phyloP scores from a whole-genome alignment of 2,329 filamentous ascomycete genomes.

The Venturia effusa region DNA sequence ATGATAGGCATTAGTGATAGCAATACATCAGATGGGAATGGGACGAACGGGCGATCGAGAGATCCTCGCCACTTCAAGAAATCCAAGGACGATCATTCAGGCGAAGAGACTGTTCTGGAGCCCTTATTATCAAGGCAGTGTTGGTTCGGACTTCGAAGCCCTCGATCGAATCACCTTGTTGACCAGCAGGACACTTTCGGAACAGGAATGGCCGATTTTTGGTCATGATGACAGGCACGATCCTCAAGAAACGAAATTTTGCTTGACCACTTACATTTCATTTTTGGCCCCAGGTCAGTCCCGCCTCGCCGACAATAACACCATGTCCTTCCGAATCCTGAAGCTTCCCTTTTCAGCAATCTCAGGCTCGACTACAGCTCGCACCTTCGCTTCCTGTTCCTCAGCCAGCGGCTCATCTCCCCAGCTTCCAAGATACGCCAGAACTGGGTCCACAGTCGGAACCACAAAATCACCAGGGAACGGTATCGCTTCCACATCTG shows the following conservation, averaged over 20 bases:
- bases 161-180: too few relatives aligned
- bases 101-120: not conserved
- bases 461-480: slow-evolving; percentile 6
- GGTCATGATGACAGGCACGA: not conserved
- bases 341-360: slow-evolving; percentile 2
- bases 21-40: not conserved
- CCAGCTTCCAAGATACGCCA: slow-evolving; percentile 1
- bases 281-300: not conserved
- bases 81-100: not conserved
- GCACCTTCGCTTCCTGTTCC: not conserved
- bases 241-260: not conserved
- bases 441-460: slow-evolving; percentile 1
- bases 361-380: not conserved
- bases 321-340: slow-evolving; percentile 8
- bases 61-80: not conserved
- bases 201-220: too few relatives aligned
- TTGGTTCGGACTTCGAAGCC: not conserved
- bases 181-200: too few relatives aligned
- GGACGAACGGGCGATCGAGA: not conserved
- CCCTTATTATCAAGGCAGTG: not conserved
- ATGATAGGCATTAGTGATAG: not conserved
- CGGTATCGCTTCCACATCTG: not conserved
- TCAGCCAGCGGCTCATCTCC: slow-evolving; percentile 2
- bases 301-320: not conserved
- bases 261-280: not conserved